phyloP scores from a whole-genome alignment of 257 asterid species.

The Scutellaria baicalensis region DNA sequence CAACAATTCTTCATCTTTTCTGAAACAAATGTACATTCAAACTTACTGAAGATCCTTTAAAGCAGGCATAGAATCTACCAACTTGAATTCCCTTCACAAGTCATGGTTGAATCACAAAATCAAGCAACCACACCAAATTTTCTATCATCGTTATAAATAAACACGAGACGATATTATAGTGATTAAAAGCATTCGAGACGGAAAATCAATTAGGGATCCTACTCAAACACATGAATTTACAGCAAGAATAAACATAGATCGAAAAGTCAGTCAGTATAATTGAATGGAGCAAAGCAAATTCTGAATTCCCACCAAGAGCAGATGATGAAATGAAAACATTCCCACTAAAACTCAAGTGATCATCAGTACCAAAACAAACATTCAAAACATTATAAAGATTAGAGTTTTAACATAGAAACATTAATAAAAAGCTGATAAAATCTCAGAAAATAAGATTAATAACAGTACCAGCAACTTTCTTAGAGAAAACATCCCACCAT shows the following conservation, averaged over 20 bases:
- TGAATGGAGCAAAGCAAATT: not conserved
- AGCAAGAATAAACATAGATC: not conserved
- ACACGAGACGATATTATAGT: not conserved
- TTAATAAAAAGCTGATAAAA: constrained; percentile 1
- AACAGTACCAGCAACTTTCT: constrained; percentile 42
- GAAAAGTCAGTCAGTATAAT: not conserved
- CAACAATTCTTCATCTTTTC: not conserved
- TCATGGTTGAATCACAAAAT: not conserved
- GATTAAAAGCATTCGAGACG: not conserved
- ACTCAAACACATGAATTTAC: not conserved
- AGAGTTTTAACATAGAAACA: not conserved
- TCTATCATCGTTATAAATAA: not conserved
- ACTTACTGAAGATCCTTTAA: not conserved
- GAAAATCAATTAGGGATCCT: constrained; percentile 10
- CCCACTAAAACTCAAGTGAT: not conserved
- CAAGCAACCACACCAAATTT: not conserved
- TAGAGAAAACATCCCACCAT: constrained; percentile 61
- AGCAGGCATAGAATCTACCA: not conserved
- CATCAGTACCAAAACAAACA: not conserved
- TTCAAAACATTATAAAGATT: not conserved
- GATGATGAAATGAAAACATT: not conserved
- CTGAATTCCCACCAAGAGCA: not conserved
- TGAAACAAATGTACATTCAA: no score
- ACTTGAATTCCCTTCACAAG: not conserved
- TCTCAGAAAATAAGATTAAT: not conserved